A percentile compares a stretch with the other conserved stretches of the same genome.
phyloP scores from a whole-genome alignment of 176 grass and related monocot genomes.

The Aegilops sharonensis region DNA sequence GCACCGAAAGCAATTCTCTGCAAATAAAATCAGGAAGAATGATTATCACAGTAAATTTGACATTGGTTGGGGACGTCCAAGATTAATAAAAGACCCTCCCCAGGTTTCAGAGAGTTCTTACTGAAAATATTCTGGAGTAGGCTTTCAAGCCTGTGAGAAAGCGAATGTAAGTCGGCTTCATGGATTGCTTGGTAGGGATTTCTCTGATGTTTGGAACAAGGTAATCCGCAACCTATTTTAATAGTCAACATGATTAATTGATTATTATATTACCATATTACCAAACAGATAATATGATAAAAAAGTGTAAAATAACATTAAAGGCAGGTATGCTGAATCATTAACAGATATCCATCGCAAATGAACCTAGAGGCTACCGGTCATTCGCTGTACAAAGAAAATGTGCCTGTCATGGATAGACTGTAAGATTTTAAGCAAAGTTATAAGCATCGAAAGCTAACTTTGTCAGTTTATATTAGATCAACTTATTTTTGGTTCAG shows the following conservation, averaged over 20 bases:
- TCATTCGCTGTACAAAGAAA: constrained; percentile 12
- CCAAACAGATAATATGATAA: not conserved
- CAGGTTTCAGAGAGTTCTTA: constrained; percentile 29
- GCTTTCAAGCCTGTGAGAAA: constrained; percentile 98
- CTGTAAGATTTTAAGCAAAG: not conserved
- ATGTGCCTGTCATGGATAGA: not conserved
- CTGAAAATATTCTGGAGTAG: constrained; percentile 96
- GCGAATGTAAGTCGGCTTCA: constrained; percentile 92
- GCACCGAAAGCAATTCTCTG: constrained; percentile 96
- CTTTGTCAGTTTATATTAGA: not conserved
- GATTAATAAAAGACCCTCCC: constrained; percentile 25
- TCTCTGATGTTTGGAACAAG: constrained; percentile 84
- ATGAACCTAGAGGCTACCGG: not conserved
- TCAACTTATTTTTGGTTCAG: not conserved
- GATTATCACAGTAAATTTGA: constrained; percentile 18
- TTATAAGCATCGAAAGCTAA: not conserved
- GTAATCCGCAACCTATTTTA: constrained; percentile 75
- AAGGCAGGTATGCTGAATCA: constrained; percentile 6
- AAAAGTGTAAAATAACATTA: not conserved
- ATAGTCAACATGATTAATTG: constrained; percentile 31
- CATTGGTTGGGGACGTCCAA: constrained; percentile 8
- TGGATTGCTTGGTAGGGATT: constrained; percentile 66
- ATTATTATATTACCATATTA: constrained; percentile 13
- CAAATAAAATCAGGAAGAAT: constrained; percentile 33
- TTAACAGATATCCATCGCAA: not conserved